Evolutionary conservation across 106 monocot genomes (phyloP), one percentile per base, ranked within the genome.

Genomic region (Iris macrosiphon): DNA sequence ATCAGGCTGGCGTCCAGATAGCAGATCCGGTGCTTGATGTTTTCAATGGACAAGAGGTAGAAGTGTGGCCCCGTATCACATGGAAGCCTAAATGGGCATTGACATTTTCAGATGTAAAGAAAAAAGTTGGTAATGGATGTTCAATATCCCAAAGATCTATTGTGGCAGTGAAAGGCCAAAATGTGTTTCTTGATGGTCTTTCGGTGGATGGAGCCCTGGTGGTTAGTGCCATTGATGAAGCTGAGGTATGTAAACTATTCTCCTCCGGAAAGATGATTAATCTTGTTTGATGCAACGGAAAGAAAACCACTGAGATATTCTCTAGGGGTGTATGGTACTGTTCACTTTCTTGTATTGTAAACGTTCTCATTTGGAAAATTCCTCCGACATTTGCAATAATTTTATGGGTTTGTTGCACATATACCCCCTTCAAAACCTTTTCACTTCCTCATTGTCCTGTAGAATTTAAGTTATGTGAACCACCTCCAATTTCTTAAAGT

Each of bases 1-100:
- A 15, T 15, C 71, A 96, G 95, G 89, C 89, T 75, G 95, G 89
- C 35, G 67, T 74, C 5, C 32, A 70, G 27, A 69, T 95, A 59
- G 68, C 70, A 13, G 85, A 85, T 37, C 94, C 94, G 45, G 47
- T 69, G n/a, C 13, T 48, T 23, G 77, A 72, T 31, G 64, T 60
- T 20, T 96, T 96, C 71, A 89, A 89, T 62, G 76, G 76, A 4
- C 95, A 96, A 83, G 95, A 89, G 57, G 85, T 96, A 20, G 95
- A 96, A 73, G 85, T 96, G 41, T 96, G 95, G 95, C 82, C 95
- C 25, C 78, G 89, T 23, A 67, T 96, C 50, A 64, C 63, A 25
- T 89, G 95, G 95, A 76, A 51, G 40, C 82, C 95, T 32, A 89
- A 75, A 39, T 96, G 95, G 95, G 87, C 49, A 32, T 4, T 69